Conservation (phyloP, 306 rosid genomes). For the Cucurbita argyrosperma region DNA sequence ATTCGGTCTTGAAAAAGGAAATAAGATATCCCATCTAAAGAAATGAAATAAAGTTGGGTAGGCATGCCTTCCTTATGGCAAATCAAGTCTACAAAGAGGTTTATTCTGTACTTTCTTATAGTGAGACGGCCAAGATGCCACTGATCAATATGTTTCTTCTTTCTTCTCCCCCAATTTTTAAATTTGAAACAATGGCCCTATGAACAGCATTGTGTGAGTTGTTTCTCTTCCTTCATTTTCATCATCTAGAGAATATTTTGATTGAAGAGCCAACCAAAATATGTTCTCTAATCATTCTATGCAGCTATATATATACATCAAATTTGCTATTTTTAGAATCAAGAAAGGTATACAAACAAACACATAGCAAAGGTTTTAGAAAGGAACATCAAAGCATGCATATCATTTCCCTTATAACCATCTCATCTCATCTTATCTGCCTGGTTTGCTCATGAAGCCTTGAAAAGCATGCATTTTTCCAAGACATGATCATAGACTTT, state of each 20-base stretch:
- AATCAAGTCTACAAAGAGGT: conserved; percentile 1
- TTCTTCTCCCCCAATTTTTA: background rate
- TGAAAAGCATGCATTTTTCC: background rate
- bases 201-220: background rate
- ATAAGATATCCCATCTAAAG: background rate
- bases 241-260: background rate
- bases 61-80: background rate
- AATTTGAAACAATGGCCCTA: background rate
- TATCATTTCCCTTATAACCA: background rate
- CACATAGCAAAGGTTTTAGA: background rate
- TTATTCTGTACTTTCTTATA: background rate
- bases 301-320: background rate
- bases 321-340: background rate
- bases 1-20: background rate
- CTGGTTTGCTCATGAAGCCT: background rate
- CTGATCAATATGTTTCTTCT: background rate
- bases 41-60: background rate
- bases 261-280: background rate
- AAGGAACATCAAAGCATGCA: background rate
- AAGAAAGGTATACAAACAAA: background rate
- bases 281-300: background rate
- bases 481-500: background rate
- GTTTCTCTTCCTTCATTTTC: background rate
- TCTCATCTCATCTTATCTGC: background rate
- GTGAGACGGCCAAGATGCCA: background rate